phyloP scores from a whole-genome alignment of 1,284 basidiomycete genomes.

The Cutaneotrichosporon mucoides region DNA sequence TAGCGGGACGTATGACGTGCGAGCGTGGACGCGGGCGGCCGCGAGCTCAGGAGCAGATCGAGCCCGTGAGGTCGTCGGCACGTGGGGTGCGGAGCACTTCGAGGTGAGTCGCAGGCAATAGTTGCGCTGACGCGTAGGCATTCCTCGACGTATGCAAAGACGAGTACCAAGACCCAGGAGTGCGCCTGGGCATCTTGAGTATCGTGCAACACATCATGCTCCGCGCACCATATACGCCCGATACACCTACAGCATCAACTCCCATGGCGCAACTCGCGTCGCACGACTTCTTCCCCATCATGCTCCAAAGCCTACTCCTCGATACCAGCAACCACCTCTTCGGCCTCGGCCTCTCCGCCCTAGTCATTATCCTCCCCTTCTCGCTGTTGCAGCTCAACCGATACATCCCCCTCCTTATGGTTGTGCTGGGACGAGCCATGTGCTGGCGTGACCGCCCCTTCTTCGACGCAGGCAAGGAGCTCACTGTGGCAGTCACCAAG shows the following conservation, averaged over 20 bases:
- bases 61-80: conserved; percentile 4
- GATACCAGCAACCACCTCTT: conserved; percentile 44
- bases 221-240: conserved; percentile 26
- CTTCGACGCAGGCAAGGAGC: conserved; percentile 21
- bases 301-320: conserved; percentile 31
- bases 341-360: conserved; percentile 27
- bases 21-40: conserved; percentile 7
- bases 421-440: conserved; percentile 36
- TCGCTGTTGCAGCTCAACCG: conserved; percentile 26
- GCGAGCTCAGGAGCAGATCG: background rate
- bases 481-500: conserved; percentile 24
- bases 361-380: conserved; percentile 38
- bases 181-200: conserved; percentile 24
- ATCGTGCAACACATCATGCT: conserved; percentile 31
- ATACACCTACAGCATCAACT: conserved; percentile 18
- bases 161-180: conserved; percentile 10
- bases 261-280: conserved; percentile 27
- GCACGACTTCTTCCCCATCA: conserved; percentile 21
- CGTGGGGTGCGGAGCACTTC: conserved; percentile 21
- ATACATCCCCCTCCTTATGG: conserved; percentile 40
- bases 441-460: conserved; percentile 44
- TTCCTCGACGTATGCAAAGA: conserved; percentile 16
- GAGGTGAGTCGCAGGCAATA: conserved; percentile 11
- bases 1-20: conserved; percentile 8
- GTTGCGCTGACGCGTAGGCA: conserved; percentile 7